These are phyloP conservation scores for Trichoderma sp. DNA, from an alignment of 2,329 filamentous ascomycete genomes.

Conservation along the genomic window DNA sequence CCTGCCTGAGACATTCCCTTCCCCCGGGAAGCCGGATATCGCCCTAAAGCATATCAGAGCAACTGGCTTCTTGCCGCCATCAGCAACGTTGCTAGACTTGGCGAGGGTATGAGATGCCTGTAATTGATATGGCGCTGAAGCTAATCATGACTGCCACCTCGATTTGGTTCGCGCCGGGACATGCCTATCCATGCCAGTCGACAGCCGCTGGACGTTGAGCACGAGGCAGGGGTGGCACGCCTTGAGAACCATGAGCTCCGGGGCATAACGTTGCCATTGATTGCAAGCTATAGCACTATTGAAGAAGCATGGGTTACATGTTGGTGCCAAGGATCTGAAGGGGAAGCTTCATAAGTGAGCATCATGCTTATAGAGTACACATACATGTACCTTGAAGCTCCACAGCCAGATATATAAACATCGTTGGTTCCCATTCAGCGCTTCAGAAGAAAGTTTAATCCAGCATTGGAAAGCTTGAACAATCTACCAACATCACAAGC, in stretches of 20 bases:
- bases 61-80: background rate
- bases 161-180: background rate
- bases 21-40: background rate
- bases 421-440: background rate
- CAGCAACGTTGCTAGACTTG: constrained; percentile 21
- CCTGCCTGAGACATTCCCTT: background rate
- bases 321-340: background rate
- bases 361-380: background rate
- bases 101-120: background rate
- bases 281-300: background rate
- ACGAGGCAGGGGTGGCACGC: background rate
- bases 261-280: constrained; percentile 14
- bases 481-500: background rate
- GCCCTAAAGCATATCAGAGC: background rate
- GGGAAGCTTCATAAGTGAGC: background rate
- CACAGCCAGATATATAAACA: constrained; percentile 8
- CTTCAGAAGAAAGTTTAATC: background rate
- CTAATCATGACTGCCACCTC: background rate
- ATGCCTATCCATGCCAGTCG: background rate
- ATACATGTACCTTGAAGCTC: background rate
- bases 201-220: background rate
- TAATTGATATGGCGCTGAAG: background rate
- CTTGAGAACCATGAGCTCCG: background rate
- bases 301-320: constrained; percentile 10
- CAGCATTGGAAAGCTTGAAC: background rate